Percentiles rank a stretch among this genome's conserved stretches.
Conservation (phyloP, 495 filamentous ascomycete genomes). For the Tuber indicum region DNA sequence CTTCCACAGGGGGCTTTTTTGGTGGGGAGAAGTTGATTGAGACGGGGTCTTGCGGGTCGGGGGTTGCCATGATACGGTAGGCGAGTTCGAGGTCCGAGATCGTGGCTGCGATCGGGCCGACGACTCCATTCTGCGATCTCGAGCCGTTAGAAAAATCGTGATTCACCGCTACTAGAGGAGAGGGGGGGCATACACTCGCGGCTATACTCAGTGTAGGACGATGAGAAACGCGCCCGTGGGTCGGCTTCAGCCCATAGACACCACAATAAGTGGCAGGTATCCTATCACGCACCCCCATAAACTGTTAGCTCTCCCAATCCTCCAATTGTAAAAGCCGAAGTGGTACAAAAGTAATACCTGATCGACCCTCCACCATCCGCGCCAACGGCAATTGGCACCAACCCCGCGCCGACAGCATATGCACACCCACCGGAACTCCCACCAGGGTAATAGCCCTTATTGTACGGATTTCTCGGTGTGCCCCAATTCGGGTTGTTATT, state of each 20-base stretch:
- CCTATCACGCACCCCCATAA: conserved; percentile 37
- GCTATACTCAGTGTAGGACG: conserved; percentile 57
- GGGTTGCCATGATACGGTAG: conserved; percentile 67
- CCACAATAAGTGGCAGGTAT: conserved; percentile 80
- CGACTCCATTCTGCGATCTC: conserved; percentile 46
- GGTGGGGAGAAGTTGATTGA: conserved; percentile 28
- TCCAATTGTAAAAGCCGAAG: background rate
- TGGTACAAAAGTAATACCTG: conserved; percentile 24
- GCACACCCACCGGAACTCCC: conserved; percentile 82
- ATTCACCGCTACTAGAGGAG: conserved; percentile 33
- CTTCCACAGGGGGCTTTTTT: conserved; percentile 44
- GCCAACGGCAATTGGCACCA: conserved; percentile 76
- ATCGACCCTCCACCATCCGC: conserved; percentile 84
- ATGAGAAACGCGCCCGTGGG: conserved; percentile 65
- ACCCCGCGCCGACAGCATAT: conserved; percentile 66
- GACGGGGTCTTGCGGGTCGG: conserved; percentile 50
- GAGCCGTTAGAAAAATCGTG: background rate
- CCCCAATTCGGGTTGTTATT: conserved; percentile 78
- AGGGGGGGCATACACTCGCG: conserved; percentile 30
- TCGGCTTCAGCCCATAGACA: conserved; percentile 80
- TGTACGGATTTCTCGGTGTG: conserved; percentile 78
- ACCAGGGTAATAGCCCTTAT: conserved; percentile 72
- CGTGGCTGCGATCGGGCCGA: conserved; percentile 69
- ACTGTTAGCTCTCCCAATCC: background rate
- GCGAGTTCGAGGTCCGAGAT: conserved; percentile 76